These are phyloP conservation scores for Sporisorium exsertum DNA, from an alignment of 1,284 basidiomycete genomes.

Conservation along the genomic window DNA sequence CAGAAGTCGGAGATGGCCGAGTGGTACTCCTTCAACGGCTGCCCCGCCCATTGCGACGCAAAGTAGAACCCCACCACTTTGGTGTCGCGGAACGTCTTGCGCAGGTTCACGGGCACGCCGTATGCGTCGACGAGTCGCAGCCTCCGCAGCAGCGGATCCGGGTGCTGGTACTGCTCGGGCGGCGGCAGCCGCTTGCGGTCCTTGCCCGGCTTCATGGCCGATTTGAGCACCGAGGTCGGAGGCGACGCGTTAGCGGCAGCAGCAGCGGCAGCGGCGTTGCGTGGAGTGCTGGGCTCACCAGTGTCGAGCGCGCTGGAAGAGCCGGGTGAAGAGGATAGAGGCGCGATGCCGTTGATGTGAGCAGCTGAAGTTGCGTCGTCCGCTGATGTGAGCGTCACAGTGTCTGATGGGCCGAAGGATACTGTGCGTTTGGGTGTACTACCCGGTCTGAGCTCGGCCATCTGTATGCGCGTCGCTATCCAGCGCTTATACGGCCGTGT, in stretches of 20 bases:
- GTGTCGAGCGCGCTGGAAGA: neutral
- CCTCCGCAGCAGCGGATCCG: conserved; percentile 69
- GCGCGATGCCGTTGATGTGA: conserved; percentile 13
- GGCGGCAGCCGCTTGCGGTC: conserved; percentile 61
- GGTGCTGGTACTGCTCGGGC: conserved; percentile 65
- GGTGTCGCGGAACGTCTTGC: conserved; percentile 63
- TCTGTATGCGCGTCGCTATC: conserved; percentile 11
- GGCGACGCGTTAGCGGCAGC: conserved; percentile 24
- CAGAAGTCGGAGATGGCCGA: conserved; percentile 62
- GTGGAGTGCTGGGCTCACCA: conserved; percentile 29
- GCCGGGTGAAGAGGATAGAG: conserved; percentile 5
- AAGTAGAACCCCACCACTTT: conserved; percentile 70
- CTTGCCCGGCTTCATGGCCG: conserved; percentile 64
- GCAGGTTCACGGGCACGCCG: conserved; percentile 65
- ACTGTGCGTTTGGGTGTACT: conserved; percentile 50
- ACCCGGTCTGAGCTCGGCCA: conserved; percentile 44
- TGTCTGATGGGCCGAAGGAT: conserved; percentile 55
- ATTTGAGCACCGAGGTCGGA: conserved; percentile 53
- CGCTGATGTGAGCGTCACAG: conserved; percentile 25
- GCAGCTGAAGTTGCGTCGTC: neutral
- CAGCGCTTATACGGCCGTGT: no score
- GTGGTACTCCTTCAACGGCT: conserved; percentile 58
- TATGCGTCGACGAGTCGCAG: conserved; percentile 65
- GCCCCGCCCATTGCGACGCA: conserved; percentile 64
- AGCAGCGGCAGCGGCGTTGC: no score